phyloP scores from a whole-genome alignment of 495 filamentous ascomycete genomes.

The Haplographium delicatum region DNA sequence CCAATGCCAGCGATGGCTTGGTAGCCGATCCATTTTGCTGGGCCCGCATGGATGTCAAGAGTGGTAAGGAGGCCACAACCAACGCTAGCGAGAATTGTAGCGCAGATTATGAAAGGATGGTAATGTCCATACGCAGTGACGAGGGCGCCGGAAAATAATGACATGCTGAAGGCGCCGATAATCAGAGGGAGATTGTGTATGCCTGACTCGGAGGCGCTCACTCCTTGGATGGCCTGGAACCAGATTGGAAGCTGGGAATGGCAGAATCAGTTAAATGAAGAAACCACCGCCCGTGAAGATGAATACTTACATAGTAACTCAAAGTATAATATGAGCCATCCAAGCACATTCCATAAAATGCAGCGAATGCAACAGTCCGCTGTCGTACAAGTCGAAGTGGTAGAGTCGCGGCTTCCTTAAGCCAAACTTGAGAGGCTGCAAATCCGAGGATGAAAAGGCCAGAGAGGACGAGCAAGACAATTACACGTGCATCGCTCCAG shows the following conservation, averaged over 20 bases:
- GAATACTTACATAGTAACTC: no score
- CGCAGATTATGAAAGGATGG: slow-evolving; percentile 51
- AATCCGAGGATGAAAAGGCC: slow-evolving; percentile 59
- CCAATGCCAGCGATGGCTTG: slow-evolving; percentile 64
- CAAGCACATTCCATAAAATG: no score
- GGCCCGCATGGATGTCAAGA: slow-evolving; percentile 43
- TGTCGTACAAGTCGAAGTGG: no score
- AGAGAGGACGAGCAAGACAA: slow-evolving; percentile 63
- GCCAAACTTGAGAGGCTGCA: slow-evolving; percentile 42
- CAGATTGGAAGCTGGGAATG: no score
- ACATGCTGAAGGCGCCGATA: slow-evolving; percentile 36
- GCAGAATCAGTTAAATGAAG: no score
- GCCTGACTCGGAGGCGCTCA: slow-evolving; percentile 56
- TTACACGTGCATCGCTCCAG: slow-evolving; percentile 62
- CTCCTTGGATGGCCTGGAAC: slow-evolving; percentile 67
- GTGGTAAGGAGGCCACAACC: slow-evolving; percentile 60
- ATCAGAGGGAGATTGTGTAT: slow-evolving; percentile 59
- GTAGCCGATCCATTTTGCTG: slow-evolving; percentile 60
- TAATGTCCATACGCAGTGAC: slow-evolving; percentile 60
- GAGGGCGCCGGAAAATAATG: slow-evolving; percentile 42
- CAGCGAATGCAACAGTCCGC: no score
- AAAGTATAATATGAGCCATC: no score
- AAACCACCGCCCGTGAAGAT: no score
- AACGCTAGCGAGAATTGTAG: slow-evolving; percentile 46
- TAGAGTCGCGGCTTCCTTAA: background rate